Base-by-base conservation (phyloP, 495 filamentous ascomycete genomes). In the Tuber borchii region DNA sequence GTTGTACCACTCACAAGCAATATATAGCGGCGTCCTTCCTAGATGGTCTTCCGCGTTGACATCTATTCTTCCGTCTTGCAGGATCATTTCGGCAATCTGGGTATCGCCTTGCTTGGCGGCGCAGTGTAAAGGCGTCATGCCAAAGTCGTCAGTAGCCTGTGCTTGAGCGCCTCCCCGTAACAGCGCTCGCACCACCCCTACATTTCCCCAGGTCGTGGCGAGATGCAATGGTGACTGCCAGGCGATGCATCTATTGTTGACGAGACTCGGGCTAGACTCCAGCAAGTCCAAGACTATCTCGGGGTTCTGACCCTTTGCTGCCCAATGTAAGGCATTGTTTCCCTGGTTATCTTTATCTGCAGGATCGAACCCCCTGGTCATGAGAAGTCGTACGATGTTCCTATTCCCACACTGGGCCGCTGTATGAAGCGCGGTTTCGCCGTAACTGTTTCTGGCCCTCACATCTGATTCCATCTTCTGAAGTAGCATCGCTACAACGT, bases 251-350 rank as follows among this genome's bases (percentile, higher is more conserved):
- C 56, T 65, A 31, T 14, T 3, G 26, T 65, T 65, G 14, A 65
- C n/a, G 26, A 65, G 56, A n/a, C 14, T 31, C n/a, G 56, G 56
- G 10, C 17, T 31, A 12, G 56, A 65, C 12, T 65, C 56, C 9
- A 65, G 26, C 56, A 65, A n/a, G 56, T 31, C 56, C n/a, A 65
- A 31, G 31, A 65, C 78, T 71, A 79, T 79, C 34, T 79, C 73
- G 22, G 71, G 44, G 48, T 75, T 46, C n/a, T 77, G 76, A 39
- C 75, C 70, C 26, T 79, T 79, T 31, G 78, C 78, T 20, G 78
- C 78, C 78, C 78, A 79, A 68, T 79, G 78, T 19, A 79, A 69
- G 44, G 78, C 72, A 37, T 76, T 79, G 69, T 79, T 77, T 37
- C 76, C 76, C 22, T 75, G 78, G 19, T 78, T 71, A 22, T 79